phyloP scores from a whole-genome alignment of 73 alveolate genomes.

The Paramecium caudatum region DNA sequence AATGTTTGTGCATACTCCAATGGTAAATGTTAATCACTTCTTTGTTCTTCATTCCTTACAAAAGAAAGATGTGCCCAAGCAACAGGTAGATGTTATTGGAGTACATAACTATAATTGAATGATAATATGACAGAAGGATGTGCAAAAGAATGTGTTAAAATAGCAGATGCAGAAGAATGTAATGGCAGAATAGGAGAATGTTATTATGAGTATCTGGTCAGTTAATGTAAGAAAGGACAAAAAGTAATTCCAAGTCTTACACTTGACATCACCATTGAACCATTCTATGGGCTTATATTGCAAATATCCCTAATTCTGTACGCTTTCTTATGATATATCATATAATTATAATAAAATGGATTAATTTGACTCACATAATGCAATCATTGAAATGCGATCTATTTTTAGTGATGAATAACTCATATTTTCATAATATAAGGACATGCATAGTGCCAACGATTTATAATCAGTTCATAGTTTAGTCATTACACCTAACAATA shows the following conservation, averaged over 20 bases:
- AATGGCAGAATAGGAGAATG: slow-evolving; percentile 53
- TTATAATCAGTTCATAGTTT: neutral
- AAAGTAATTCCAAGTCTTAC: neutral
- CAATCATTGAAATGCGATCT: slow-evolving; percentile 8
- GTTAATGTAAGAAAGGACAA: slow-evolving; percentile 9
- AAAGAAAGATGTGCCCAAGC: slow-evolving; percentile 1
- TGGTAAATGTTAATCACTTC: neutral
- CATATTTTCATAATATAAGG: neutral
- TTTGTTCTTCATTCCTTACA: neutral
- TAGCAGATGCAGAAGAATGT: slow-evolving; percentile 41
- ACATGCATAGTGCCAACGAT: neutral
- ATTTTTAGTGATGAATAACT: neutral
- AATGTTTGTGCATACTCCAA: neutral
- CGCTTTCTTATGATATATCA: no score
- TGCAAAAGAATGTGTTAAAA: slow-evolving; percentile 13
- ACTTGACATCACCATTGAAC: neutral
- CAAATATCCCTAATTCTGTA: no score
- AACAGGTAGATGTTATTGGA: slow-evolving; percentile 41
- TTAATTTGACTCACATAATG: slow-evolving; percentile 21
- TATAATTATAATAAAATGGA: slow-evolving; percentile 31
- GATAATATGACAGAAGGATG: neutral
- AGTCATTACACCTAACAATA: neutral
- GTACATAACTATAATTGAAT: neutral
- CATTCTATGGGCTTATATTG: neutral
- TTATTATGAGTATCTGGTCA: slow-evolving; percentile 14